Evolutionary conservation across 345 rosid species (phyloP), one percentile per base, ranked within the genome.

Genomic region (Salix arbutifolia): DNA sequence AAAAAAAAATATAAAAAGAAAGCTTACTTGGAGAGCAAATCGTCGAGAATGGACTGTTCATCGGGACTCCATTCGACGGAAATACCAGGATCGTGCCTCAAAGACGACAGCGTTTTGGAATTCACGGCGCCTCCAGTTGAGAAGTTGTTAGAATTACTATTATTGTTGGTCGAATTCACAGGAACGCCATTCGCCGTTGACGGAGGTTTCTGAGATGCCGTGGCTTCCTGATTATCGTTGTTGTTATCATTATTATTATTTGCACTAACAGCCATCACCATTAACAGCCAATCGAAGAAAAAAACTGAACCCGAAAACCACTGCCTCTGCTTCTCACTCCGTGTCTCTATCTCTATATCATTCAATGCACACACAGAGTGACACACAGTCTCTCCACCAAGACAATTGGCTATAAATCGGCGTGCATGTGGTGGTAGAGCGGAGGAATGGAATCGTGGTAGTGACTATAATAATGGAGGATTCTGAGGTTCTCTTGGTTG

Each of bases 71-170:
- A 92, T 66, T 91, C 90, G 10, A 69, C 66, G 70, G 90, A 85
- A 78, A 92, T 86, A 78, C 92, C 94, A 21, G 96, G 84, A 73
- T 86, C 81, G 86, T 92, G 97, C 81, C 83, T 83, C 84, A 91
- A 80, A 19, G 89, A 87, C 14, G 89, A 71, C 73, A 73, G 78
- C 48, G 90, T 83, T 71, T 76, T 78, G 65, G 85, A 79, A 72
- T 80, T 87, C 75, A 87, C 90, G 26, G 78, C 44, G 19, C 14
- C 71, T 3, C 77, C 48, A n/a, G 52, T 68, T 2, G 74, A 78
- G 14, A 44, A 14, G 50, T 44, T 44, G 50, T 44, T 44, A 44
- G 50, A 12, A 14, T 44, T 44, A 44, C 50, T 44, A 72, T 44
- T 72, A 74, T 81, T 86, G 69, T 79, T 85, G 25, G 53, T 85